Percentiles rank a stretch among this genome's conserved stretches.
Evolutionary conservation across 805 yeast genomes (phyloP).

Genomic region (Nematodospora valgi): DNA sequence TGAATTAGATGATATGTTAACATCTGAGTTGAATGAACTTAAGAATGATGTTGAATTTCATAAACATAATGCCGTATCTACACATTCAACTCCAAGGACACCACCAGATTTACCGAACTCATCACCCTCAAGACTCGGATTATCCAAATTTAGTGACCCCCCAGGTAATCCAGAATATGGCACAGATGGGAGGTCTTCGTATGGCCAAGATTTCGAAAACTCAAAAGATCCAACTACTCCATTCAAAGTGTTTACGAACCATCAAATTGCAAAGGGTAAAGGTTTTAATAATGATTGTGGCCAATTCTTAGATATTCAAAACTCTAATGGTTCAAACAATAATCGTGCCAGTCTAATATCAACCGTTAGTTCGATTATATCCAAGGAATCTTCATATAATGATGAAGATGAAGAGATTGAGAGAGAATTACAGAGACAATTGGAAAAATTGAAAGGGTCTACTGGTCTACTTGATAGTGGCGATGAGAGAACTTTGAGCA

Average conservation of each 20-base stretch:
- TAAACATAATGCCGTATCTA: constrained; percentile 16
- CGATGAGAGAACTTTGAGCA: background rate
- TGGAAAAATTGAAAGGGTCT: constrained; percentile 27
- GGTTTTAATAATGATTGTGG: constrained; percentile 25
- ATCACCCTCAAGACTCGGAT: constrained; percentile 15
- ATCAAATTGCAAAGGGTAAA: constrained; percentile 10
- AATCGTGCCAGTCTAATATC: constrained; percentile 33
- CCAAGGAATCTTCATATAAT: constrained; percentile 26
- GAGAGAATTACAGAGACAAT: constrained; percentile 35
- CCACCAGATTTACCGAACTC: constrained; percentile 11
- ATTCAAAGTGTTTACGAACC: constrained; percentile 15
- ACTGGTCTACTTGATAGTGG: constrained; percentile 1
- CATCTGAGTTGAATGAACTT: constrained; percentile 25
- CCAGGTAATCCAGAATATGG: constrained; percentile 1
- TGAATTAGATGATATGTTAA: constrained; percentile 17
- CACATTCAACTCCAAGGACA: constrained; percentile 7
- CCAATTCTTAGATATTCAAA: constrained; percentile 17
- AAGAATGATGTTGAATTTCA: constrained; percentile 25
- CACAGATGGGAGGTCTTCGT: constrained; percentile 2
- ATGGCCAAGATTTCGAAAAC: constrained; percentile 9
- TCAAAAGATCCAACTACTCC: constrained; percentile 10
- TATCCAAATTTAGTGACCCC: constrained; percentile 11
- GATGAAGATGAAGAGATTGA: constrained; percentile 35
- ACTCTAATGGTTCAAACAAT: background rate
- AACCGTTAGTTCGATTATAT: constrained; percentile 40